Evolutionary conservation across 2,329 filamentous ascomycete species (phyloP).

Genomic region (Xylaria sp.): DNA sequence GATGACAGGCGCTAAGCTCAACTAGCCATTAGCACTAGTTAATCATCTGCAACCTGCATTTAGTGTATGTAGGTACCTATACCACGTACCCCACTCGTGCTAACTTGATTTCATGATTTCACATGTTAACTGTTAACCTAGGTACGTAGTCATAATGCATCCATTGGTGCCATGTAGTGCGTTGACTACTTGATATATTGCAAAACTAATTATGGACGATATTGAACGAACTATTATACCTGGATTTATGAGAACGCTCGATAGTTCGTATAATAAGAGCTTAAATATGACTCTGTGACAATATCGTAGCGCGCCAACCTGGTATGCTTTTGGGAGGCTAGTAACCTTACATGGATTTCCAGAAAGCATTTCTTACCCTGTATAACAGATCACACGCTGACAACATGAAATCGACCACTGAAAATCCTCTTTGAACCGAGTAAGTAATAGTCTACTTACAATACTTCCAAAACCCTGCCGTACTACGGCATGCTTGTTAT

Average conservation of each 20-base stretch:
- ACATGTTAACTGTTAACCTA: conserved; percentile 17
- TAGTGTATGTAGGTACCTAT: conserved; percentile 4
- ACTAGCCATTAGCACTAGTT: not conserved
- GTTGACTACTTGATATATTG: no score
- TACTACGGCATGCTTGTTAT: not conserved
- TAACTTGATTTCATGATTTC: conserved; percentile 17
- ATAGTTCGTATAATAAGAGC: not conserved
- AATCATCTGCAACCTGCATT: not conserved
- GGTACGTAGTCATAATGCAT: not conserved
- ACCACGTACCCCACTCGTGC: conserved; percentile 7
- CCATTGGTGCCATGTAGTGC: not conserved
- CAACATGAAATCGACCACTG: no score
- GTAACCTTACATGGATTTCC: no score
- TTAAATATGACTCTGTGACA: conserved; percentile 3
- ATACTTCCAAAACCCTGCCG: no score
- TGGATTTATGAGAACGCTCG: not conserved
- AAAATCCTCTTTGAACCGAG: no score
- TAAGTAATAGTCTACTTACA: no score
- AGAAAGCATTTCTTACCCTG: no score
- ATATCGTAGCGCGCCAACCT: not conserved
- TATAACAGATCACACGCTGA: no score
- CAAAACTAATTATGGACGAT: not conserved
- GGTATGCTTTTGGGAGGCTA: no score
- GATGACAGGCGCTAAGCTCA: conserved; percentile 10
- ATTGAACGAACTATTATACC: not conserved